Conservation (phyloP, 1,284 basidiomycete genomes). For the Trichosporon asahii region DNA sequence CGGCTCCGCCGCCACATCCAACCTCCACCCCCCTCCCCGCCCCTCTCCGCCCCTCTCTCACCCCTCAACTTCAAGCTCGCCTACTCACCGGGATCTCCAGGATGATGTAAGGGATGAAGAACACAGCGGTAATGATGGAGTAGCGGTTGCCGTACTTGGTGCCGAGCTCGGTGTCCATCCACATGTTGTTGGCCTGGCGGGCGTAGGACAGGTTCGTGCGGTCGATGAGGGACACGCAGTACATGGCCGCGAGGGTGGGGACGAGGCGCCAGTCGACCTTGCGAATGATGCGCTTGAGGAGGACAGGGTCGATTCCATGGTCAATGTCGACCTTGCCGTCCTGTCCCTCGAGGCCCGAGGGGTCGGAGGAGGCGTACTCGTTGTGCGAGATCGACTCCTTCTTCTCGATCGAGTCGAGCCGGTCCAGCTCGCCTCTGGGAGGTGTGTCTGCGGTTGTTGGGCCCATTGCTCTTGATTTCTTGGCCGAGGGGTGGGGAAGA, state of each 20-base stretch:
- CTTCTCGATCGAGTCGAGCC: neutral
- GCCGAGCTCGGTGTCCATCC: constrained; percentile 35
- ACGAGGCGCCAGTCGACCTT: constrained; percentile 21
- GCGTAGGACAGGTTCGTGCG: constrained; percentile 30
- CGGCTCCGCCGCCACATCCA: too few relatives aligned
- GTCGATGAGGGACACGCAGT: constrained; percentile 25
- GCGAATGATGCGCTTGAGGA: constrained; percentile 12
- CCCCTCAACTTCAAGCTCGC: neutral
- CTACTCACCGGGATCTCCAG: constrained; percentile 36
- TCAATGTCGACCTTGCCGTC: constrained; percentile 15
- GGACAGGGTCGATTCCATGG: constrained; percentile 19
- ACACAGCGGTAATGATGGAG: constrained; percentile 44
- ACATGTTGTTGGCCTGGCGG: constrained; percentile 18
- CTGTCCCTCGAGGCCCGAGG: neutral
- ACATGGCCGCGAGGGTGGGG: constrained; percentile 20
- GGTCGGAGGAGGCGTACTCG: neutral
- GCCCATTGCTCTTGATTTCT: neutral
- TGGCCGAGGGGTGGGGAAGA: neutral
- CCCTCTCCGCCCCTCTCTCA: too few relatives aligned
- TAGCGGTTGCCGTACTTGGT: constrained; percentile 40
- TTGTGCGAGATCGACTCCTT: neutral
- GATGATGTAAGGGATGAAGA: constrained; percentile 50
- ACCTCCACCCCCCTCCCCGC: too few relatives aligned
- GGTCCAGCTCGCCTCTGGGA: neutral
- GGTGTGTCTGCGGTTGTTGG: neutral